Conservation (phyloP, 1,139 yeast genomes). For the Scheffersomyces stambukii region DNA sequence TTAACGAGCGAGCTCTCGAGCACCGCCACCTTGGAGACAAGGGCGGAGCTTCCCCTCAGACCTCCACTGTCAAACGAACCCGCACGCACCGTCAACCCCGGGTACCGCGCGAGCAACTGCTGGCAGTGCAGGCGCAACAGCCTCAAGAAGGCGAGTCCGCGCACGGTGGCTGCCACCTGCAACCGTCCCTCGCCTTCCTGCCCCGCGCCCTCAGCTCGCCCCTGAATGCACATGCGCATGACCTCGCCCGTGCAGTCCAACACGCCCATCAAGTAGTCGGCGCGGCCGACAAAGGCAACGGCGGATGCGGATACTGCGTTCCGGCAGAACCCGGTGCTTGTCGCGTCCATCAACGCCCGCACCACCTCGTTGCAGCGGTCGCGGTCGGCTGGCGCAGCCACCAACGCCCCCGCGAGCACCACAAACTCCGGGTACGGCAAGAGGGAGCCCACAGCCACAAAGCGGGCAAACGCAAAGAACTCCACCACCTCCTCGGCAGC, state of each 20-base stretch:
- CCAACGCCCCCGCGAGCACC: slow-evolving; percentile 10
- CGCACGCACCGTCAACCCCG: slow-evolving; percentile 16
- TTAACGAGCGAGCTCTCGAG: slow-evolving; percentile 22
- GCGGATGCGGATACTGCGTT: background rate
- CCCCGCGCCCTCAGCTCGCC: slow-evolving; percentile 11
- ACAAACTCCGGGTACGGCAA: slow-evolving; percentile 15
- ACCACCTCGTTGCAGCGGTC: background rate
- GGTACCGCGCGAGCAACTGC: slow-evolving; percentile 11
- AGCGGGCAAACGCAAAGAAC: slow-evolving; percentile 32
- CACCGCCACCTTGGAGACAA: slow-evolving; percentile 23
- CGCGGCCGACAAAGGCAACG: slow-evolving; percentile 11
- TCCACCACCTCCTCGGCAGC: slow-evolving; percentile 36
- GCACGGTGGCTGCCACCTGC: slow-evolving; percentile 7
- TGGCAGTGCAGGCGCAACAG: slow-evolving; percentile 7
- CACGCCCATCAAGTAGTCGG: slow-evolving; percentile 36
- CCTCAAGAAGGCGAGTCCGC: slow-evolving; percentile 9
- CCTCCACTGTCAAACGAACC: slow-evolving; percentile 17
- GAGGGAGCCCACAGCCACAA: slow-evolving; percentile 14
- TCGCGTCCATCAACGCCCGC: background rate
- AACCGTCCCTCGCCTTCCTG: slow-evolving; percentile 7
- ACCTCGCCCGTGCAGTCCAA: slow-evolving; percentile 42
- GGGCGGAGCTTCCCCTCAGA: slow-evolving; percentile 13
- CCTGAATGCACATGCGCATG: slow-evolving; percentile 24
- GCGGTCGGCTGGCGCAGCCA: slow-evolving; percentile 4
- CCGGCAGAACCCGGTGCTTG: too few species aligned